phyloP scores from a whole-genome alignment of 805 yeast genomes.

The Ogataea trehalophila region DNA sequence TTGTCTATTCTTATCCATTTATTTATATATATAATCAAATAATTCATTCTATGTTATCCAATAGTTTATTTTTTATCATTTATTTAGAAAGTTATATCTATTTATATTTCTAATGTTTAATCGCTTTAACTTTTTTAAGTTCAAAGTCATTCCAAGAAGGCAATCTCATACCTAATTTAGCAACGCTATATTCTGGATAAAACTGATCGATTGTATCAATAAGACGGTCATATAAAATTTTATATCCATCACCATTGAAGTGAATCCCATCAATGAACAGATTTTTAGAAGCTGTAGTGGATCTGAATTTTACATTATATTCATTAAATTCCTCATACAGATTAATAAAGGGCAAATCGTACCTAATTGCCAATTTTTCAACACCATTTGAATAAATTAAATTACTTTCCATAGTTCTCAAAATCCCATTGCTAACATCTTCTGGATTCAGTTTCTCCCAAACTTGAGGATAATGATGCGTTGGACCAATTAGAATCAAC shows the following conservation, averaged over 20 bases:
- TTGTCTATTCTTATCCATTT: too few relatives aligned
- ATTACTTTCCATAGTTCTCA: constrained; percentile 41
- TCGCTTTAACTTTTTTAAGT: constrained; percentile 6
- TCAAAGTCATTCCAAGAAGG: constrained; percentile 20
- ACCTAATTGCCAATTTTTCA: constrained; percentile 38
- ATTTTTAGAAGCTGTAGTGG: constrained; percentile 15
- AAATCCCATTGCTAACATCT: constrained; percentile 29
- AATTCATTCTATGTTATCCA: too few relatives aligned
- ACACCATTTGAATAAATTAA: constrained; percentile 48
- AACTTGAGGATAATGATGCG: constrained; percentile 40
- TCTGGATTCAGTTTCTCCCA: constrained; percentile 35
- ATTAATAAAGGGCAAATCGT: constrained; percentile 53
- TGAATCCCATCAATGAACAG: constrained; percentile 43
- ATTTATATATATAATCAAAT: too few relatives aligned
- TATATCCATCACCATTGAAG: constrained; percentile 35
- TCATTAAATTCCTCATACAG: constrained; percentile 41
- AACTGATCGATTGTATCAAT: constrained; percentile 23
- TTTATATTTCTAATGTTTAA: constrained; percentile 3
- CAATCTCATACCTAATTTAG: constrained; percentile 13
- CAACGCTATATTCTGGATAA: constrained; percentile 32
- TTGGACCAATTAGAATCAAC: constrained; percentile 60
- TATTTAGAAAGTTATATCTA: neutral
- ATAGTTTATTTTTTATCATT: neutral
- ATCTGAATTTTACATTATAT: constrained; percentile 10
- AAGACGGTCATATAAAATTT: constrained; percentile 32